Evolutionary conservation across 192 early-diverging fungal genomes (phyloP), one percentile per base, ranked within the genome.

Genomic region (Phycomyces blakesleeanus): DNA sequence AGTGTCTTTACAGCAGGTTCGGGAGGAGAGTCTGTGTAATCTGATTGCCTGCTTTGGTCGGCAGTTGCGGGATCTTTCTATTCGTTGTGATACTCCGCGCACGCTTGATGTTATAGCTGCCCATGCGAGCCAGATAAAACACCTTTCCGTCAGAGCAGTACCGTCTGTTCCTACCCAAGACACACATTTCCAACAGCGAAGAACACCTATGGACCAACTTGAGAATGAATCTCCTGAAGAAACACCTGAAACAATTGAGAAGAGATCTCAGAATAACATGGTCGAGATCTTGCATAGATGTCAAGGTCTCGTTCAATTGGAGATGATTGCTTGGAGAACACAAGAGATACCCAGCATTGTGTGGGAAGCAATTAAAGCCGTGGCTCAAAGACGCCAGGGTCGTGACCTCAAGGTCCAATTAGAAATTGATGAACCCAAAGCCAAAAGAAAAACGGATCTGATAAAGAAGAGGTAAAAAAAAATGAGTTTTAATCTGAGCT

Each of bases 301-400:
- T 26, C 40, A 42, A 27, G 16, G 24, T 4, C 47, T 59, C 7
- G 14, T 16, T 18, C 58, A 44, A n/a, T 25, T 59, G 21, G 58
- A 59, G 27, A 59, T 59, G 58, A 40, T 59, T 3, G 47, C 41
- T 16, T 59, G 58, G 58, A 16, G 25, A 3, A 42, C 47, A 5
- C 58, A 59, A 18, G 58, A 59, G 42, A 42, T 59, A 1, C 58
- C 58, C 1, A 59, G 40, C 5, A 42, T 59, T 0, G 58, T 59
- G 29, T 34, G 29, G 29, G 29, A 34, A 34, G 2, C 29, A 5
- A 34, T 34, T 7, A 34, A 34, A 34, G 29, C 29, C 7, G 29
- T 34, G 29, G 29, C 29, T 7, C 29, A 34, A 7, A 34, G 29
- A 34, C 29, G 29, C 29, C 29, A 34, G 7, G 29, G 29, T 5